Conservation (phyloP, 2,329 filamentous ascomycete species). For the Trichoderma simmonsii region DNA sequence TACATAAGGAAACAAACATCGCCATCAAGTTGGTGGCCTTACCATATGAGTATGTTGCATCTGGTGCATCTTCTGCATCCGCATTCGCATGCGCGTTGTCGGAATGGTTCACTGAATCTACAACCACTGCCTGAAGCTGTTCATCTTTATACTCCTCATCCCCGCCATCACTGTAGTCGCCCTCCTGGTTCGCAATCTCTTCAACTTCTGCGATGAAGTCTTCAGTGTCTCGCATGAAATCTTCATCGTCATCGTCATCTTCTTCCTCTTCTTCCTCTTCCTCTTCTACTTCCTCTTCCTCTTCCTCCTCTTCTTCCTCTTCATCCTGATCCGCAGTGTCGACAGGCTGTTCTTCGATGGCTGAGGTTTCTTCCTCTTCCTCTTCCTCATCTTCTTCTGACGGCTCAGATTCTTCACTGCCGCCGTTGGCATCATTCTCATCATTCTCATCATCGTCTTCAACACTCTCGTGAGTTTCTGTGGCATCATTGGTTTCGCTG, state of each 20-base stretch:
- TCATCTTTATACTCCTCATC: background rate
- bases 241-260: conserved; percentile 19
- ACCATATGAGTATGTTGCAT: conserved; percentile 26
- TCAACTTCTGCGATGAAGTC: conserved; percentile 23
- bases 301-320: background rate
- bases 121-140: background rate
- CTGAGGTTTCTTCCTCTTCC: conserved; percentile 20
- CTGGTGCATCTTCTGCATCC: background rate
- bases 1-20: conserved; percentile 23
- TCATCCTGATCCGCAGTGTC: conserved; percentile 17
- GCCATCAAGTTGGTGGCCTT: conserved; percentile 21
- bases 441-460: background rate
- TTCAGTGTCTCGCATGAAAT: conserved; percentile 1
- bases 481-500: background rate
- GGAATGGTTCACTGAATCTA: background rate
- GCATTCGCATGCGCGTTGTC: background rate
- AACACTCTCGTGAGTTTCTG: background rate
- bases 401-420: conserved; percentile 13
- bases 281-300: conserved; percentile 2
- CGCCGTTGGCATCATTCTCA: conserved; percentile 1
- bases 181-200: conserved; percentile 15
- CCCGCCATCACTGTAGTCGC: background rate
- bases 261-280: conserved; percentile 1
- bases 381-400: conserved; percentile 19
- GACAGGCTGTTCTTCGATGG: conserved; percentile 19